These are phyloP conservation scores for Xylariaceae sp. DNA, from an alignment of 2,329 filamentous ascomycete species.

Conservation along the genomic window DNA sequence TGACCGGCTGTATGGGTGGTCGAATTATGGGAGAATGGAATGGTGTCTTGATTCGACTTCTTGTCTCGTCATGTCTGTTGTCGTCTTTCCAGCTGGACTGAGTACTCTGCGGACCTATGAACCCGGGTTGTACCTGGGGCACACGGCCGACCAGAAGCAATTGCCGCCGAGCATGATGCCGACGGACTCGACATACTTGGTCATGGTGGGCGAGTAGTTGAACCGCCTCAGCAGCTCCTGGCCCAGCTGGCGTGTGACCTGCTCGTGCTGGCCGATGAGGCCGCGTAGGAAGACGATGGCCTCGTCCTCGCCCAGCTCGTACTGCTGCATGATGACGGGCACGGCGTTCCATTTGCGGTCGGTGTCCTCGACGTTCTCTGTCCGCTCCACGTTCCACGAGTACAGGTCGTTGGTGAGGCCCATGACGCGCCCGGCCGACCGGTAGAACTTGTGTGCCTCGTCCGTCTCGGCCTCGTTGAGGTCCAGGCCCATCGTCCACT, in stretches of 20 bases:
- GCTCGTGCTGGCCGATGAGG: conserved; percentile 17
- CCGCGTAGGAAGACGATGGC: conserved; percentile 15
- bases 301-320: conserved; percentile 16
- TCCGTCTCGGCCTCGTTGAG: conserved; percentile 19
- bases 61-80: not conserved
- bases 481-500: conserved; percentile 18
- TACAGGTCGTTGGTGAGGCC: conserved; percentile 20
- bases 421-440: conserved; percentile 20
- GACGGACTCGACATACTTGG: conserved; percentile 17
- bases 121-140: conserved; percentile 17
- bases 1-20: too few species aligned
- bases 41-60: not conserved
- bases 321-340: conserved; percentile 20
- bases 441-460: conserved; percentile 16
- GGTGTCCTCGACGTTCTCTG: conserved; percentile 10
- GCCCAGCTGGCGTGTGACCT: conserved; percentile 15
- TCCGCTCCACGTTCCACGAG: conserved; percentile 21
- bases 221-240: conserved; percentile 12
- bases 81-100: too few species aligned
- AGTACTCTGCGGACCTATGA: not conserved
- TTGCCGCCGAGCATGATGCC: conserved; percentile 20
- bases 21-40: too few species aligned
- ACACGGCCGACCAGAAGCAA: conserved; percentile 19
- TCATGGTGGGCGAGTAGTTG: conserved; percentile 14
- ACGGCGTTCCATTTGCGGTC: conserved; percentile 21